Base-by-base conservation (phyloP, 2,329 filamentous ascomycete genomes). In the Fusarium annulatum region DNA sequence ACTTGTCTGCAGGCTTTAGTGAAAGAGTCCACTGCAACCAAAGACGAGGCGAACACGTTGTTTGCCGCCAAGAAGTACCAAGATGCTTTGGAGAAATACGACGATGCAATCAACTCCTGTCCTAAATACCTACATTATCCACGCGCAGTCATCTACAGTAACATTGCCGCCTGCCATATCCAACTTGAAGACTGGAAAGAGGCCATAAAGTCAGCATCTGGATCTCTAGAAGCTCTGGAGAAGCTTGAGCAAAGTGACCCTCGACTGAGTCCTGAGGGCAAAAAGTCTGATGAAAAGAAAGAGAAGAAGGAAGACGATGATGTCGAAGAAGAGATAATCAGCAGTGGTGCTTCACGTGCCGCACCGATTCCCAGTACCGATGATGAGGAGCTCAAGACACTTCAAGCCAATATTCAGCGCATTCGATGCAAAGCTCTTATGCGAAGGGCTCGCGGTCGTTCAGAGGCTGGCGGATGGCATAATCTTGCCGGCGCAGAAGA, bases 121-220 rank as follows among this genome's bases (percentile, higher is more conserved):
- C 96, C 96, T 4, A 91, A 90, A 73, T 97, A 97, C 80, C 89
- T 97, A 33, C 91, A 96, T 80, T 97, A 94, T 83, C 94, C 97
- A 76, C 87, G 96, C 71, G 94, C 95, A 33, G 94, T 98, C 15
- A 86, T 98, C 10, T 90, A 92, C 67, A 95, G 93, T 80, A 98
- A 98, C 84, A 92, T 98, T 74, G 89, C 96, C 4, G 96, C 95
- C 15, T 97, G 95, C 80, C 90, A 97, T 77, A 82, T 98, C 61
- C 97, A 97, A 80, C 86, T 97, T 7, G 87, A 91, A 69, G 92
- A 96, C 69, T 98, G 95, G 94, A 94, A 95, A 75, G 91, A 94
- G 36, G 94, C 94, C 15, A 88, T 95, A 48, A 91, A 92, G 55
- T 88, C 89, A 15, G 95, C 95, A 2, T 93, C 91, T 0, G 86